Evolutionary conservation across 108 stramenopile species (phyloP).

Genomic region (Skeletonema potamos): DNA sequence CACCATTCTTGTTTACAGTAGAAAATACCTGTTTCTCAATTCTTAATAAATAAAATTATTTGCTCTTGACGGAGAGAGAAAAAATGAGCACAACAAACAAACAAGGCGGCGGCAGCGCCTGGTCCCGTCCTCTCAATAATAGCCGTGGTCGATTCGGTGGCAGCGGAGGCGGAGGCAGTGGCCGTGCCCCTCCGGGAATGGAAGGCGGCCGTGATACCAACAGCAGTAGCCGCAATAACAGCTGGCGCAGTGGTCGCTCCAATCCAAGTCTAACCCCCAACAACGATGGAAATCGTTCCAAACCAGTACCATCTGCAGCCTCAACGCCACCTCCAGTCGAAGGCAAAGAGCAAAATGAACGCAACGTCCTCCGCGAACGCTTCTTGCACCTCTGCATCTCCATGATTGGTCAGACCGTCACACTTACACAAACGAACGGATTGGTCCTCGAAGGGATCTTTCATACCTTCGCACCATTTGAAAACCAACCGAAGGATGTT

Average conservation of each 20-base stretch:
- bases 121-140: slow-evolving; percentile 31
- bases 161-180: slow-evolving; percentile 6
- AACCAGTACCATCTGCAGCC: neutral
- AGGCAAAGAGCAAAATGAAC: slow-evolving; percentile 1
- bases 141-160: slow-evolving; percentile 2
- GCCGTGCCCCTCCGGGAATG: slow-evolving; percentile 54
- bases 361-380: slow-evolving; percentile 57
- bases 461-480: slow-evolving; percentile 73
- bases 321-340: neutral
- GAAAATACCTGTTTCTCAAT: neutral
- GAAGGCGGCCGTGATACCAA: slow-evolving; percentile 19
- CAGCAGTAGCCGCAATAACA: neutral
- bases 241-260: slow-evolving; percentile 9
- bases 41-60: neutral
- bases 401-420: slow-evolving; percentile 69
- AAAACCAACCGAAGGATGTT: slow-evolving; percentile 25
- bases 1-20: neutral
- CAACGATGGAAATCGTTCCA: neutral
- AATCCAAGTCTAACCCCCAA: neutral
- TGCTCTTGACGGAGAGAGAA: neutral
- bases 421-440: slow-evolving; percentile 54
- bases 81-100: slow-evolving; percentile 43
- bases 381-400: slow-evolving; percentile 64
- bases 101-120: slow-evolving; percentile 24
- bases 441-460: slow-evolving; percentile 75